Base-by-base conservation (phyloP, 306 rosid species). In the Rosa chinensis region DNA sequence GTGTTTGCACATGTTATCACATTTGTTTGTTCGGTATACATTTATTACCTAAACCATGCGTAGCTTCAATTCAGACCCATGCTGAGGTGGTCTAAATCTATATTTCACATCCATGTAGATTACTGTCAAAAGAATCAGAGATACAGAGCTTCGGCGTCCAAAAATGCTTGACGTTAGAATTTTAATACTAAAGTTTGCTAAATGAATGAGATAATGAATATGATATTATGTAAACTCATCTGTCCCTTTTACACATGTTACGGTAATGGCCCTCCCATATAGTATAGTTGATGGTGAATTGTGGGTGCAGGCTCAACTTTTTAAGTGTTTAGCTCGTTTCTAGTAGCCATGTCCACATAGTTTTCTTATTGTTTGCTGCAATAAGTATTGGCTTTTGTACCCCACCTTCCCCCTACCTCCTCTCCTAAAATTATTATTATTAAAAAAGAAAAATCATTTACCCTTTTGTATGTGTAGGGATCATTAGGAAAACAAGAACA, bases 401-500 rank as follows among this genome's bases (percentile, higher is more conserved):
- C 53, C 9, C 13, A 8, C 25, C 63, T 9, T 20, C 63, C 40
- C 66, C 20, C 43, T 45, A 11, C 42, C n/a, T 23, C 20, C 16
- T 50, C 71, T 42, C 1, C n/a, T 7, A 59, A 74, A n/a, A 20
- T 58, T 59, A 21, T 8, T 59, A 23, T 10, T 10, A 28, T 14
- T 32, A 49, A 28, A 66, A 56, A 73, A 42, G 7, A 32, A 32
- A 68, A 48, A 16, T 79, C 32, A 69, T 62, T 76, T 42, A 44
- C 66, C 62, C 55, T 37, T 78, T 82, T 66, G 13, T 62, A 75
- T 82, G 69, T 84, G 79, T 59, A 94, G 98, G 98, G 72, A 90
- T 94, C 79, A 92, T 94, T 73, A 84, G 91, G 66, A 94, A 92
- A 79, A 92, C 97, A 79, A 86, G 92, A 84, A 89, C 92, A 5